Percentiles rank a stretch among this genome's conserved stretches.
phyloP scores from a whole-genome alignment of 129 eudicot genomes.

The Flaveria sonorensis region DNA sequence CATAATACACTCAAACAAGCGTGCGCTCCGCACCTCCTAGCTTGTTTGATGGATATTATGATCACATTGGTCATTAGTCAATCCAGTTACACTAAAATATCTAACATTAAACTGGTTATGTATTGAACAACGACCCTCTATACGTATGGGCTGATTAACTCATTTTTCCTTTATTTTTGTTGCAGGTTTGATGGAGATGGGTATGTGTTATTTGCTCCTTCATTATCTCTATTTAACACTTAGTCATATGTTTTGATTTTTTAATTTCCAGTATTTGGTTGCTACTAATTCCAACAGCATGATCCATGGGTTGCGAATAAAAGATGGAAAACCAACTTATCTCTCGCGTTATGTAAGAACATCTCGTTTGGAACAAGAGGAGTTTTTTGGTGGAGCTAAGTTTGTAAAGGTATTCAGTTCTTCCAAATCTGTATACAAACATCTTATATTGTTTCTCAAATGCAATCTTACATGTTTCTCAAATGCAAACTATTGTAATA shows the following conservation, averaged over 20 bases:
- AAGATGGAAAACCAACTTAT: slow-evolving; percentile 96
- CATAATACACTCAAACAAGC: too few relatives aligned
- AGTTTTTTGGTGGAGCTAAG: slow-evolving; percentile 73
- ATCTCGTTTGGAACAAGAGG: slow-evolving; percentile 88
- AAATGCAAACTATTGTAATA: neutral
- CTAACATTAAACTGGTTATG: neutral
- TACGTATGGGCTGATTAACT: neutral
- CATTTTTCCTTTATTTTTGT: neutral
- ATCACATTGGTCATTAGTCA: too few relatives aligned
- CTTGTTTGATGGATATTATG: too few relatives aligned
- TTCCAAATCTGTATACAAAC: slow-evolving; percentile 9
- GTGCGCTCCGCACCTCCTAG: too few relatives aligned
- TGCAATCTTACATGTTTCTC: neutral
- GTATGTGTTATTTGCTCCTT: slow-evolving; percentile 46
- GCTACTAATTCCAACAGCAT: slow-evolving; percentile 46
- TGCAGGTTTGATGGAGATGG: slow-evolving; percentile 99
- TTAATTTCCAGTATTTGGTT: neutral
- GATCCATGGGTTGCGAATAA: slow-evolving; percentile 97
- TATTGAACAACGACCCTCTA: too few relatives aligned
- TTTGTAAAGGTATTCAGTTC: slow-evolving; percentile 72
- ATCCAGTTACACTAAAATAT: too few relatives aligned
- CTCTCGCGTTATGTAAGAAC: slow-evolving; percentile 93
- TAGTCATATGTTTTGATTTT: neutral
- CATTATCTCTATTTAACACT: slow-evolving; percentile 11
- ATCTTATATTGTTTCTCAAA: neutral